Conservation (phyloP, 352 stramenopile genomes). For the Pythium phragmiticola region DNA sequence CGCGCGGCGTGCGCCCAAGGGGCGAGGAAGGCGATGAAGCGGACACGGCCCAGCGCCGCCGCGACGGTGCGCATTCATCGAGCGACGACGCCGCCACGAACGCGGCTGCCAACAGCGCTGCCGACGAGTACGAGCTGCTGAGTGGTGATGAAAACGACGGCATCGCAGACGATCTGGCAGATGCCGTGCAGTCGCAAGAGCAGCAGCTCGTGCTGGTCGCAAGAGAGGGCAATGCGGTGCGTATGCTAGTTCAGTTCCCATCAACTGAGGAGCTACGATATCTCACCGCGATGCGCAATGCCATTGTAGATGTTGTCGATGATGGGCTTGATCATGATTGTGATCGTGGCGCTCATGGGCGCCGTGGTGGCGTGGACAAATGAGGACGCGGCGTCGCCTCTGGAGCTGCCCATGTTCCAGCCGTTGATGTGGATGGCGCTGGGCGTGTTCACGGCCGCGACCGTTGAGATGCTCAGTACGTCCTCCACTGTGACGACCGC, state of each 20-base stretch:
- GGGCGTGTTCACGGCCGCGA: slow-evolving; percentile 71
- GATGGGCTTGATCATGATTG: slow-evolving; percentile 67
- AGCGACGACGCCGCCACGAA: background rate
- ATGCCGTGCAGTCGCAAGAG: slow-evolving; percentile 28
- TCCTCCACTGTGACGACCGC: slow-evolving; percentile 8
- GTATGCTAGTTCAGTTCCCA: background rate
- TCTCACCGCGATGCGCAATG: background rate
- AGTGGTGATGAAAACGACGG: slow-evolving; percentile 38
- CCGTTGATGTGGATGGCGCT: slow-evolving; percentile 80
- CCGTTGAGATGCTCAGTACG: slow-evolving; percentile 39
- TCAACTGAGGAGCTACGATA: background rate
- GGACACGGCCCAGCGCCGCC: slow-evolving; percentile 14
- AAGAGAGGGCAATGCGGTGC: slow-evolving; percentile 53
- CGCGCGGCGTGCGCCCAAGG: slow-evolving; percentile 32
- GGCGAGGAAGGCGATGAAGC: slow-evolving; percentile 17
- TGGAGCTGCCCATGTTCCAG: slow-evolving; percentile 73
- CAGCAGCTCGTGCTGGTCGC: slow-evolving; percentile 44
- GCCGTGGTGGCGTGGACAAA: slow-evolving; percentile 57
- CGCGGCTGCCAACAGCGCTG: slow-evolving; percentile 6
- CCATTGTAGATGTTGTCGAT: slow-evolving; percentile 53
- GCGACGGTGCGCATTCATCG: slow-evolving; percentile 7
- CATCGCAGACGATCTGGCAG: slow-evolving; percentile 21
- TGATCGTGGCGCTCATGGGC: slow-evolving; percentile 62
- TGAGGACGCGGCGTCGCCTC: slow-evolving; percentile 36
- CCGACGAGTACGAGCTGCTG: slow-evolving; percentile 35